Base-by-base conservation (phyloP, 768 basidiomycete genomes). In the Lentinula detonsa region DNA sequence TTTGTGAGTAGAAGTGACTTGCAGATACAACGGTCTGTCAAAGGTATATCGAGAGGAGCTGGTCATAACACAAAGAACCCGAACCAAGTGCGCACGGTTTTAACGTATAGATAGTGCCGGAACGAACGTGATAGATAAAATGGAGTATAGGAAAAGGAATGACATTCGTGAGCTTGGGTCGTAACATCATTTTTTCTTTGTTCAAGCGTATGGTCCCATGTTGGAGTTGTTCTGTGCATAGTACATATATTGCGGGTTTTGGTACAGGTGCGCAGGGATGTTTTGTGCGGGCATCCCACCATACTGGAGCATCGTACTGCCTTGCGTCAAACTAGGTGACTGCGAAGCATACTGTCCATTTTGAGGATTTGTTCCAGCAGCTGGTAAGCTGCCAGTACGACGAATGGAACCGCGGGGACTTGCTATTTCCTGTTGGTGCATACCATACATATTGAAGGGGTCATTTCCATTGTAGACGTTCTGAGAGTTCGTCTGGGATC, bases 151-250 rank as follows among this genome's bases (percentile, higher is more conserved):
- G 70, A 65, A 68, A 72, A 71, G 64, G 68, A 75, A 72, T 68
- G 68, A 68, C 67, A 67, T 74, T 83, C 83, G 67, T 84, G 55
- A 70, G 78, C 33, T 66, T 62, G 67, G 55, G 69, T 75, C 74
- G 72, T 75, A 55, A 60, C 10, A 63, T 63, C 31, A 39, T 49
- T 57, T 56, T 56, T 40, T 42, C 40, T 56, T 40, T 15, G 23
- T 40, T 56, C 77, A 87, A 65, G 81, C 72, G 72, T 86, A 86
- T 93, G 56, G 87, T 70, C 90, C 89, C 85, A 91, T 88, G 73
- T 88, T 87, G 65, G 84, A 83, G 21, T 86, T 83, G 65, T 82
- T 86, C 74, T 89, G 87, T 72, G 88, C 88, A 74, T 92, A 92
- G 70, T 91, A 91, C 88, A 91, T 86, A 77, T 91, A 92, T 61